phyloP scores from a whole-genome alignment of 2,329 filamentous ascomycete species.

The Calonectria pauciramosa region DNA sequence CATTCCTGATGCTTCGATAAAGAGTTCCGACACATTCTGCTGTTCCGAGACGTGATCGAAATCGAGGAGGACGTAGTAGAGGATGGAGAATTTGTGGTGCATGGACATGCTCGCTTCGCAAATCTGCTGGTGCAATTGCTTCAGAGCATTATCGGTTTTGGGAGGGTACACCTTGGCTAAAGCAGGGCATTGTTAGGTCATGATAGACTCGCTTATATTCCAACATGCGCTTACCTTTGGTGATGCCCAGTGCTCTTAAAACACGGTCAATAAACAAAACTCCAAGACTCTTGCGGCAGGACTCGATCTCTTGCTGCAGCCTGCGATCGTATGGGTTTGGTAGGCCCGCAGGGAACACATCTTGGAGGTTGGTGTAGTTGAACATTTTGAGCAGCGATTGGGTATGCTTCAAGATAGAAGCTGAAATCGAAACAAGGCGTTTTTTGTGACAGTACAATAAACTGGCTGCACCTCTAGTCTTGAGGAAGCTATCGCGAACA shows the following conservation, averaged over 20 bases:
- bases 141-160: constrained; percentile 75
- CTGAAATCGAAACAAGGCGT: too few relatives aligned
- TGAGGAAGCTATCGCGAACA: constrained; percentile 42
- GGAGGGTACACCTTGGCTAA: constrained; percentile 80
- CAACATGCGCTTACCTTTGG: constrained; percentile 67
- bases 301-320: constrained; percentile 73
- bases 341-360: constrained; percentile 74
- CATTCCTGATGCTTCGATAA: constrained; percentile 74
- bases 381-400: constrained; percentile 60
- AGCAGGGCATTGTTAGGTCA: constrained; percentile 7
- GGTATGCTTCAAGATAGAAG: background rate
- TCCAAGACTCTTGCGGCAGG: constrained; percentile 76
- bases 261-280: constrained; percentile 86
- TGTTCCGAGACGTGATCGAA: constrained; percentile 69
- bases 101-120: constrained; percentile 73
- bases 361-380: constrained; percentile 76
- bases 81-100: constrained; percentile 84
- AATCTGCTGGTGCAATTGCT: constrained; percentile 78
- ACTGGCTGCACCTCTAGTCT: background rate
- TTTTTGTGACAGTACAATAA: background rate
- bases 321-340: constrained; percentile 74
- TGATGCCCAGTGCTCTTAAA: constrained; percentile 76
- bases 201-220: rapidly evolving
- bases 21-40: constrained; percentile 65
- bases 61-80: constrained; percentile 88